These are phyloP conservation scores for Aureobasidium mangrovei DNA, from an alignment of 2,329 filamentous ascomycete species.

Conservation along the genomic window DNA sequence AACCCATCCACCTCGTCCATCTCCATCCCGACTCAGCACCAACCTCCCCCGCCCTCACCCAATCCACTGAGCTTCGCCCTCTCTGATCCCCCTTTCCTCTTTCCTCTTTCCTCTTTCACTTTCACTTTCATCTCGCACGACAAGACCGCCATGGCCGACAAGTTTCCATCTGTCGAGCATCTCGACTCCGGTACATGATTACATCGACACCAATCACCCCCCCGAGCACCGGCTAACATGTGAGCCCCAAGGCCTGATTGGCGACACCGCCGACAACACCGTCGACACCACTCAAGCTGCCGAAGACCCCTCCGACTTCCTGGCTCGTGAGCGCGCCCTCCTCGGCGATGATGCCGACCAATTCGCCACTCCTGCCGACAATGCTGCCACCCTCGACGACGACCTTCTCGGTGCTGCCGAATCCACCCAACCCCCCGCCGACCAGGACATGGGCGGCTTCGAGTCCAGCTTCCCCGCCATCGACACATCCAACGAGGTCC, in stretches of 20 bases:
- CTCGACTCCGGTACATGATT: slow-evolving; percentile 40
- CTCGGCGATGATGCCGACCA: slow-evolving; percentile 89
- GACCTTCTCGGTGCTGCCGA: slow-evolving; percentile 53
- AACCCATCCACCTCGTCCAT: background rate
- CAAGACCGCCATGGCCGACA: slow-evolving; percentile 37
- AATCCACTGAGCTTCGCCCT: background rate
- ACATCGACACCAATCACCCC: slow-evolving; percentile 4
- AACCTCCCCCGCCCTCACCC: background rate
- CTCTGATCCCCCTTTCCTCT: background rate
- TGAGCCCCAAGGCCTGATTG: slow-evolving; percentile 53
- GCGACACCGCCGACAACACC: slow-evolving; percentile 43
- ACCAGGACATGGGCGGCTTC: slow-evolving; percentile 53
- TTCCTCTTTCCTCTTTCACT: background rate
- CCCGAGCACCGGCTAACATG: slow-evolving; percentile 15
- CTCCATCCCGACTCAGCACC: too few species aligned
- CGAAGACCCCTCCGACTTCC: slow-evolving; percentile 69
- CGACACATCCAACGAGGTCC: slow-evolving; percentile 61
- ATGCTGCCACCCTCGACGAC: slow-evolving; percentile 53
- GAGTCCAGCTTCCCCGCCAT: slow-evolving; percentile 89
- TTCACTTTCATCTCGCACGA: background rate
- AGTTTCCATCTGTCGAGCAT: slow-evolving; percentile 45
- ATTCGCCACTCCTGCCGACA: slow-evolving; percentile 71
- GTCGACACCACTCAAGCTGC: slow-evolving; percentile 45
- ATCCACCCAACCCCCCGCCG: slow-evolving; percentile 31
- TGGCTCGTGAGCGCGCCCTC: slow-evolving; percentile 79